Evolutionary conservation across 768 basidiomycete species (phyloP).

Genomic region (Suillus subaureus): DNA sequence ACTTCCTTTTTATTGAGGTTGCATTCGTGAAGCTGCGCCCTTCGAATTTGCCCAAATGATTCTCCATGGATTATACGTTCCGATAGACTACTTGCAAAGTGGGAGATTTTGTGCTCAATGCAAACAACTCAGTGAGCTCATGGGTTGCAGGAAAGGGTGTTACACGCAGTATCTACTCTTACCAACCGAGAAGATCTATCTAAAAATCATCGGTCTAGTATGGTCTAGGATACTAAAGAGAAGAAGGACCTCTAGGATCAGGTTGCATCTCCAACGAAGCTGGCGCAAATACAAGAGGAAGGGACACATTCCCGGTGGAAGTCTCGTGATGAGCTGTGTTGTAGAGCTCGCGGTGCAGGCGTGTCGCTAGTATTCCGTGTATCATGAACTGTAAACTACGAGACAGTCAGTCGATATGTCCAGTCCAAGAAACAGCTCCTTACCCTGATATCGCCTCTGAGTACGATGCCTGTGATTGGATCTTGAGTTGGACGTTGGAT

Average conservation of each 20-base stretch:
- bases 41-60: too few species aligned
- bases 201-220: not conserved
- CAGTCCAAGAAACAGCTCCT: not conserved
- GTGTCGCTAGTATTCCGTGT: not conserved
- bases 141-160: too few species aligned
- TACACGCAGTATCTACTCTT: too few species aligned
- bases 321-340: not conserved
- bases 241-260: too few species aligned
- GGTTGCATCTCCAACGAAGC: not conserved
- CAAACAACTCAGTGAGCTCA: too few species aligned
- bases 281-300: not conserved
- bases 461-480: not conserved
- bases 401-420: not conserved
- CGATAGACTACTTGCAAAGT: too few species aligned
- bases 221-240: conserved; percentile 18
- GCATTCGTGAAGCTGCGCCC: not conserved
- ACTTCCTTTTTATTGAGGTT: not conserved
- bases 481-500: not conserved
- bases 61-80: too few species aligned
- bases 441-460: not conserved
- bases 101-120: too few species aligned
- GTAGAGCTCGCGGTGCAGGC: not conserved
- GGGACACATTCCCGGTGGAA: not conserved
- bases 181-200: not conserved
- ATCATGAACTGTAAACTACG: not conserved